Base-by-base conservation (phyloP, 2,329 filamentous ascomycete genomes). In the Pezizomycotina sp. region DNA sequence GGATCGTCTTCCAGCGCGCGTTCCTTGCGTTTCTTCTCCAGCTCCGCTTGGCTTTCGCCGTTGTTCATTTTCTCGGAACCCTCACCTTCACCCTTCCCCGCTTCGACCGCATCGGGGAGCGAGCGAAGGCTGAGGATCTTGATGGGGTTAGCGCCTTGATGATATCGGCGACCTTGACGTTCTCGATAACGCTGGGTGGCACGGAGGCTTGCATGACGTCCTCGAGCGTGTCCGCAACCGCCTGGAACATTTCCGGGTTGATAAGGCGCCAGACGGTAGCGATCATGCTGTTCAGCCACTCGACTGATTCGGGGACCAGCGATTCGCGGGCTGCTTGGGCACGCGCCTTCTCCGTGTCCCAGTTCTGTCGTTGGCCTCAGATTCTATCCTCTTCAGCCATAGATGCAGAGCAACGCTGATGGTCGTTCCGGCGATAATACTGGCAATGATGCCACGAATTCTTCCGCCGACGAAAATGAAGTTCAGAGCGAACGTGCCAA, bases 131-230 rank as follows among this genome's bases (percentile, higher is more conserved):
- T 47, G 29, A 95, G 65, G 33, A 95, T 80, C 6, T 86, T 74
- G 37, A 95, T 64, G 0, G 89, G 82, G 49, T 93, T 93, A 57
- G 68, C 81, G 18, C 89, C 89, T 57, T 95, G 31, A 82, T 81
- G 50, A 98, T 92, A 50, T 93, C 84, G 42, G 84, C 83, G 14
- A 95, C 81, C 48, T 86, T 78, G 28, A 98, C 83, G 48, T 92
- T 89, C 56, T 95, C 84, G 47, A 98, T 83, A 24, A 95, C 62
- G 2, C 77, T 74, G 0, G 89, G 89, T 12, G 41, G 41, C 0
- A 93, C 78, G 0, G 82, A 92, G 13, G 84, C 86, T 55, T 91
- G 83, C 86, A 95, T 95, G 48, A 95, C 79, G 55, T 95, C 86
- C 58, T 89, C 80, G 4, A 89, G 68, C 8, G 80, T 93, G 54